A percentile compares a stretch with the other conserved stretches of the same genome.
phyloP scores from a whole-genome alignment of 768 basidiomycete species.

The Boletus reticulatus region DNA sequence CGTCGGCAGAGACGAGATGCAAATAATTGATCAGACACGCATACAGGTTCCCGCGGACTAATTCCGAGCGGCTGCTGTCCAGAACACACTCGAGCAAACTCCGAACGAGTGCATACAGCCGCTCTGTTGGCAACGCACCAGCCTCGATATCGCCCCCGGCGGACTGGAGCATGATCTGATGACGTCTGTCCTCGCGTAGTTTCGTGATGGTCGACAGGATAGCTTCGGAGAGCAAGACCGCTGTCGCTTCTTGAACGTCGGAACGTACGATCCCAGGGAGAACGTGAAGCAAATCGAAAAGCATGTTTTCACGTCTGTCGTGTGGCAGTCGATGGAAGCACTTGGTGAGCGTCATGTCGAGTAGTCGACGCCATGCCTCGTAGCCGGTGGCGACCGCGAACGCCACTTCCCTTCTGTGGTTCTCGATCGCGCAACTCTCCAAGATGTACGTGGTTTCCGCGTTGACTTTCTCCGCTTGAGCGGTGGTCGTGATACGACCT shows the following conservation, averaged over 20 bases:
- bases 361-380: constrained; percentile 79
- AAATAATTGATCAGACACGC: constrained; percentile 88
- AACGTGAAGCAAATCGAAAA: constrained; percentile 87
- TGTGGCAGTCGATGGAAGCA: constrained; percentile 82
- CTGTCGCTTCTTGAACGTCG: constrained; percentile 67
- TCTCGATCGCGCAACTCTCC: constrained; percentile 83
- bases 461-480: constrained; percentile 64
- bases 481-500: constrained; percentile 59
- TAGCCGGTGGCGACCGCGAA: constrained; percentile 69
- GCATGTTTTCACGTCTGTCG: constrained; percentile 81
- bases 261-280: constrained; percentile 70
- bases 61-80: constrained; percentile 74
- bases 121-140: constrained; percentile 74
- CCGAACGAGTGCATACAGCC: constrained; percentile 71
- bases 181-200: constrained; percentile 77
- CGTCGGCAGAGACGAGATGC: constrained; percentile 49
- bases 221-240: constrained; percentile 81
- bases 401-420: constrained; percentile 79
- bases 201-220: constrained; percentile 83
- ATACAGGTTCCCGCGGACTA: constrained; percentile 94
- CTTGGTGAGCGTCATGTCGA: constrained; percentile 84
- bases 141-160: constrained; percentile 60
- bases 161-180: constrained; percentile 66
- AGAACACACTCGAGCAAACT: constrained; percentile 72
- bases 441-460: constrained; percentile 74